These are phyloP conservation scores for Cryphonectria carpinicola DNA, from an alignment of 2,329 filamentous ascomycete species.

Conservation along the genomic window DNA sequence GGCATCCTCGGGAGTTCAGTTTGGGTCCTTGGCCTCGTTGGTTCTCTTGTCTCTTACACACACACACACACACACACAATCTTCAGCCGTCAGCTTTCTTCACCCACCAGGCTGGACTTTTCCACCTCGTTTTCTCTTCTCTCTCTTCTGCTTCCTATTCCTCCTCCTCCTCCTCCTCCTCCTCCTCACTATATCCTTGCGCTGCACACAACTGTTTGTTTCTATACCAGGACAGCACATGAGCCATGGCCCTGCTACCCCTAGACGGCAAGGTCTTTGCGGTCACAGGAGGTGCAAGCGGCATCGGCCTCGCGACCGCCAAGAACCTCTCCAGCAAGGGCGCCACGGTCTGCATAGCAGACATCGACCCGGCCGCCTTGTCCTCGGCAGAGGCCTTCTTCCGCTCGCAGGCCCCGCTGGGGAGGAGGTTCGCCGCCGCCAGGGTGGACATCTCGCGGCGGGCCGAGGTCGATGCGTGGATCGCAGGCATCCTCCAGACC, in stretches of 20 bases:
- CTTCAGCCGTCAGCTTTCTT: neutral
- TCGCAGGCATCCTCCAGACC: conserved; percentile 48
- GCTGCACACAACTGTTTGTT: neutral
- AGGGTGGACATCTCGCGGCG: conserved; percentile 54
- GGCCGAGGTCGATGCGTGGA: conserved; percentile 55
- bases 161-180: neutral
- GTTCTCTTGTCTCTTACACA: neutral
- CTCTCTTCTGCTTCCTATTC: neutral
- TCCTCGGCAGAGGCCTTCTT: conserved; percentile 40
- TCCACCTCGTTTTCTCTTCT: neutral
- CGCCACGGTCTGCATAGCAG: conserved; percentile 45
- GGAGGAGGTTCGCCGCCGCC: conserved; percentile 29
- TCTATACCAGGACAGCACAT: neutral
- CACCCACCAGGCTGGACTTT: neutral
- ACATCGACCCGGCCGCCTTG: conserved; percentile 40
- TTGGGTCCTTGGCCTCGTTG: neutral
- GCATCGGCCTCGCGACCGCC: conserved; percentile 49
- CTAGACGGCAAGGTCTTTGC: conserved; percentile 29
- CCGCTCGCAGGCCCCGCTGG: conserved; percentile 23
- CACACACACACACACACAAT: neutral
- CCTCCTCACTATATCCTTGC: neutral
- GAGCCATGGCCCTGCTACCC: conserved; percentile 7
- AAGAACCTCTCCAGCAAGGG: conserved; percentile 42
- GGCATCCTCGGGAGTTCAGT: neutral
- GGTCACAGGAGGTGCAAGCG: conserved; percentile 31